Base-by-base conservation (phyloP, 345 rosid genomes). In the Citrus sp. region DNA sequence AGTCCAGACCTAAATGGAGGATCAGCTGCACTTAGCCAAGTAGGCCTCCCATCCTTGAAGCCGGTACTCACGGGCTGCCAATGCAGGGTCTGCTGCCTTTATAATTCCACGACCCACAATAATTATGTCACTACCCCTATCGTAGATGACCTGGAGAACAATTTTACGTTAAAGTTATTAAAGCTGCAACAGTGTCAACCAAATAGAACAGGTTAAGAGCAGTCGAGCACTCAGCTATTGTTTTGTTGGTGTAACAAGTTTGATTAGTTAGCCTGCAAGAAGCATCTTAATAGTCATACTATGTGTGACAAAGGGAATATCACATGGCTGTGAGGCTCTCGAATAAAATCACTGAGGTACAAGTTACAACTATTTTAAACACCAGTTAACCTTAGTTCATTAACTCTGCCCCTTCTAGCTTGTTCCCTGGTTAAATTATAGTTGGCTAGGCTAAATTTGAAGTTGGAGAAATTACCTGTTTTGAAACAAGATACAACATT, bases 31-130 rank as follows among this genome's bases (percentile, higher is more conserved):
- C 81, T 90, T 91, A 37, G 90, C 94, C 89, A 94, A 65, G 86
- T 96, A 94, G 5, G 98, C 97, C 72, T 92, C 90, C 99, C 99
- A 96, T 80, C 98, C 97, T 84, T 92, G 93, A 86, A 89, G 87
- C 12, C 98, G 94, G 78, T 94, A 96, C 60, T 91, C 95, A 0
- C 87, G 90, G 63, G 99, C 97, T 70, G 85, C 89, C 74, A 89
- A 90, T 9, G 87, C 89, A 74, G 99, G 97, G 51, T 94, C 82
- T 24, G 86, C 83, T 2, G 98, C 99, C 88, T 88, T 96, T 59
- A 92, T 92, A 81, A 94, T 96, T 82, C 99, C 98, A 6, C 98
- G 90, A n/a, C 99, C 99, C 14, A 96, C 97, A 8, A 96, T 96
- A 69, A 96, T 92, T 25, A 96, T 92, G 82, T 96, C 99, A 28